Conservation (phyloP, 2,329 filamentous ascomycete species). For the Colletotrichum neosansevieriae region DNA sequence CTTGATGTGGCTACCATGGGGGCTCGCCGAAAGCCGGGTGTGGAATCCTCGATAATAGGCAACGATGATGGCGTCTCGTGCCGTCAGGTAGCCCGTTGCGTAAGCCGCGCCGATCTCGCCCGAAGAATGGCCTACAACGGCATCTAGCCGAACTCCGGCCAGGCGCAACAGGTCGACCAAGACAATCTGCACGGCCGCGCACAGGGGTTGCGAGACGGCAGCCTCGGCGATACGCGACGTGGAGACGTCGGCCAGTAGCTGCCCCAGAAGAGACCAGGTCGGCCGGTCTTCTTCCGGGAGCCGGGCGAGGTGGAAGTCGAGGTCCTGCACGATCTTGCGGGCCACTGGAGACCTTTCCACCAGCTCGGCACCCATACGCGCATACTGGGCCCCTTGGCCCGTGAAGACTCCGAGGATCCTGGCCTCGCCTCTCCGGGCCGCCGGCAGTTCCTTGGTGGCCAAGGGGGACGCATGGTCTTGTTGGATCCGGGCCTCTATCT, state of each 20-base stretch:
- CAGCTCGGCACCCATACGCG: slow-evolving; percentile 43
- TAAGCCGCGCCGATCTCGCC: slow-evolving; percentile 65
- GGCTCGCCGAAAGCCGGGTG: neutral
- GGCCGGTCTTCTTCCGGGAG: slow-evolving; percentile 44
- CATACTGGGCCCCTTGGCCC: slow-evolving; percentile 50
- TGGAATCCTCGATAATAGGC: slow-evolving; percentile 43
- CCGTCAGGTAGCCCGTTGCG: slow-evolving; percentile 56
- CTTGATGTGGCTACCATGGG: slow-evolving; percentile 14
- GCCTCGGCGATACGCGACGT: slow-evolving; percentile 41
- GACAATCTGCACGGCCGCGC: slow-evolving; percentile 42
- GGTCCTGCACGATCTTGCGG: slow-evolving; percentile 38
- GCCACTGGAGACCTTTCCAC: slow-evolving; percentile 33
- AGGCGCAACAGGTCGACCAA: slow-evolving; percentile 45
- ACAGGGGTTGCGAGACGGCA: slow-evolving; percentile 34
- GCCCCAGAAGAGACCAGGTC: slow-evolving; percentile 44
- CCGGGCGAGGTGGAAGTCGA: slow-evolving; percentile 42
- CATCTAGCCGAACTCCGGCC: slow-evolving; percentile 50
- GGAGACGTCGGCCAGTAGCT: slow-evolving; percentile 42
- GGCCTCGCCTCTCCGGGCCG: too few relatives aligned
- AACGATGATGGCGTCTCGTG: slow-evolving; percentile 44
- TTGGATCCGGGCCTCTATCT: neutral
- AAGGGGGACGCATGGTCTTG: too few relatives aligned
- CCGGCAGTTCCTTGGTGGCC: too few relatives aligned
- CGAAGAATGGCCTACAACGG: slow-evolving; percentile 61
- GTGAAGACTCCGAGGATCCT: slow-evolving; percentile 49